Base-by-base conservation (phyloP, 495 filamentous ascomycete species). In the Penicillium robsamsonii region DNA sequence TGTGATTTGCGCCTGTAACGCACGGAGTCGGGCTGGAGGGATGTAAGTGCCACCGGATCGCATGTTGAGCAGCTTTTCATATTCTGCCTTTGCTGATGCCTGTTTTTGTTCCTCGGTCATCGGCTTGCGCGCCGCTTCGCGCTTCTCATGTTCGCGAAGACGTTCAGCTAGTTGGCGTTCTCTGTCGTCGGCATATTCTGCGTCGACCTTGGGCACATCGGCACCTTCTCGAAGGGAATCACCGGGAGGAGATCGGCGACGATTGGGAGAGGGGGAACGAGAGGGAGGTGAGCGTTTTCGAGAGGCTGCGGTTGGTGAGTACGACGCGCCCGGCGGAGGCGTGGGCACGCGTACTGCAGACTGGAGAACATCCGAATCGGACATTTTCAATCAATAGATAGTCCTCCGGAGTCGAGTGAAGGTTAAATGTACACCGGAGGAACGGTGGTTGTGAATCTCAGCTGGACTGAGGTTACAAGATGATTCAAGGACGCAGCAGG, bases 1-100 rank as follows among this genome's bases (percentile, higher is more conserved):
- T 48, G 93, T 97, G 69, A 99, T 95, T 70, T 95, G 89, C 33
- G 93, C 89, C 71, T 99, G 94, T 55, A 99, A 80, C 12, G 94
- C 93, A 50, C 92, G 84, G 52, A 99, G 80, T 55, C 90, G 81
- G 37, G 92, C 92, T 4, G 94, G 94, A 9, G 95, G 94, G 35
- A 99, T 94, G 66, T 97, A 97, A 5, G 91, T 93, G 55, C 94
- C 94, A 61, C 95, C 94, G 38, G 91, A 94, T 50, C 95, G 87
- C 81, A 94, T 89, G 48, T 81, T 92, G 54, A 96, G 75, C 9
- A 97, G 82, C 67, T 91, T 94, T 56, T 96, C 87, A 65, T 95
- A 96, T 71, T 96, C 92, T 29, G 88, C 89, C 67, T 94, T 93
- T 18, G 91, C 89, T 5, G 82, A 78, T 10, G 81, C 88, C 53